Evolutionary conservation across 495 filamentous ascomycete species (phyloP), one percentile per base, ranked within the genome.

Genomic region (Letharia lupina): DNA sequence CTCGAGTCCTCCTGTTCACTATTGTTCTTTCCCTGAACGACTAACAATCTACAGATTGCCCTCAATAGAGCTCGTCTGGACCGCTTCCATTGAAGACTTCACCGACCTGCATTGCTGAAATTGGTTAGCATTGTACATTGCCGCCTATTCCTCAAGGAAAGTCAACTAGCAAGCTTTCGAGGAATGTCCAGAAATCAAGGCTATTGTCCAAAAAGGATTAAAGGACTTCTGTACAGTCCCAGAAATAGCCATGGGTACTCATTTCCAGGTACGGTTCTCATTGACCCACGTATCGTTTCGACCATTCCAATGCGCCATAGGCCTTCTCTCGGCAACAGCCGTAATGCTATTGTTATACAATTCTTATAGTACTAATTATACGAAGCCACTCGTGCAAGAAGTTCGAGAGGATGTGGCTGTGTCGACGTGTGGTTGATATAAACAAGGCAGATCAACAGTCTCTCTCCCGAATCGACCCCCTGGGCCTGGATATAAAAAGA

Each of bases 401-500:
- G 23, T 9, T 28, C 47, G 9, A 8, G 9, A 1, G 1, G 9
- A 6, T 52, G 52, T 56, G 52, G 52, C 52, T 56, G 28, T 35
- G 52, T 8, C 12, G 13, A 35, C 13, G 11, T 6, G 52, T 56
- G 5, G 28, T 56, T 8, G 12, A 33, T 35, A 56, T 35, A 20
- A 56, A 52, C 3, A 7, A 35, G 31, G 52, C 10, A 35, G 52
- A 56, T 56, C 52, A 13, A 52, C 48, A 4, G 48, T 52, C 52
- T 33, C 11, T 56, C 52, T 54, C 48, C 48, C 23, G 48, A 31
- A 56, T 56, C 8, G 48, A 52, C 48, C n/a, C n/a, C 31, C 48
- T n/a, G 13, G 28, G 11, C 52, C 13, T 48, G 10, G 45, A 64
- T 65, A 63, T 58, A 61, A 66, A 66, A 66, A 66, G 64, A 66